Evolutionary conservation across 768 basidiomycete species (phyloP).

Genomic region (Amanita fuliginea): DNA sequence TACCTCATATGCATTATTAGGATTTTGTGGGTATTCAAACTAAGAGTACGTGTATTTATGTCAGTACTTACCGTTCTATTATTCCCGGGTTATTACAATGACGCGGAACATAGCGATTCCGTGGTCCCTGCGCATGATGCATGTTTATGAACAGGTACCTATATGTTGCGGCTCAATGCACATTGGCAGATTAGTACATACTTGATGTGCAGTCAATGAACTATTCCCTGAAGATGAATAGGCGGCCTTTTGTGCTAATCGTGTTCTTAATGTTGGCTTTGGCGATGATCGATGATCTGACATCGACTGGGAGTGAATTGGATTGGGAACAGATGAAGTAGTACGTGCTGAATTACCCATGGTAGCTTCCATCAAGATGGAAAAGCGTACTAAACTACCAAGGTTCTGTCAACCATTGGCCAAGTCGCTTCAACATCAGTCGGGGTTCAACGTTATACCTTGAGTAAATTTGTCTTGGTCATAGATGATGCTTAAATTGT

Average conservation of each 20-base stretch:
- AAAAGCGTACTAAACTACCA: constrained; percentile 36
- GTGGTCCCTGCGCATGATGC: constrained; percentile 81
- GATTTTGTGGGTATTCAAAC: constrained; percentile 68
- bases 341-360: not conserved
- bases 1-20: constrained; percentile 85
- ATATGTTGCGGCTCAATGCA: constrained; percentile 62
- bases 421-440: constrained; percentile 52
- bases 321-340: constrained; percentile 57
- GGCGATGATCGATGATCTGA: constrained; percentile 68
- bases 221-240: constrained; percentile 86
- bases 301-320: constrained; percentile 70
- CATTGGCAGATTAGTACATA: constrained; percentile 69
- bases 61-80: not conserved
- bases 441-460: constrained; percentile 55
- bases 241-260: constrained; percentile 76
- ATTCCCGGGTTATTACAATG: not conserved
- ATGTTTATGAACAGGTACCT: constrained; percentile 90
- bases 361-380: constrained; percentile 67
- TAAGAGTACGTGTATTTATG: constrained; percentile 19
- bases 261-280: constrained; percentile 58
- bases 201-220: constrained; percentile 55
- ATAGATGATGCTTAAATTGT: constrained; percentile 24
- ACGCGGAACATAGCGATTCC: constrained; percentile 41
- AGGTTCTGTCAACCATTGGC: constrained; percentile 67
- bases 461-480: constrained; percentile 26